A percentile compares a stretch with the other conserved stretches of the same genome.
These are phyloP conservation scores for Zostera marina DNA, from an alignment of 116 monocot genomes.

Conservation along the genomic window DNA sequence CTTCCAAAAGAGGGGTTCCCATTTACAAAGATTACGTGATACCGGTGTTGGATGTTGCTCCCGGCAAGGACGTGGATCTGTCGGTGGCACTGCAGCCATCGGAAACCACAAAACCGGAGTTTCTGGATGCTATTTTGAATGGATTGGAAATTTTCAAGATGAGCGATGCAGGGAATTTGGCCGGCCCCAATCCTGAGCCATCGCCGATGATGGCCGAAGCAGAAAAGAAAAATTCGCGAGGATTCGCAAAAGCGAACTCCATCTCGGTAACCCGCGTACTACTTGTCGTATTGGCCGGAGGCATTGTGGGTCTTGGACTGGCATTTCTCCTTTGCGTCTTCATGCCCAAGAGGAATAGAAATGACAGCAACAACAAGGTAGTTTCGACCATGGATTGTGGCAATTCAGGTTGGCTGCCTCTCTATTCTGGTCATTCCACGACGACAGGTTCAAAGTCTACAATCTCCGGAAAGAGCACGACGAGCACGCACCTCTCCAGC, in stretches of 20 bases:
- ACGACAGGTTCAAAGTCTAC: no score
- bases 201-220: slow-evolving; percentile 30
- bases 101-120: slow-evolving; percentile 28
- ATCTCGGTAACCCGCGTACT: slow-evolving; percentile 1
- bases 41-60: slow-evolving; percentile 21
- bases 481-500: no score
- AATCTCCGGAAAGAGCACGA: no score
- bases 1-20: slow-evolving; percentile 31
- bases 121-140: slow-evolving; percentile 53
- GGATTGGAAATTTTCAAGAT: slow-evolving; percentile 79
- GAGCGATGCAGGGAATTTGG: slow-evolving; percentile 37
- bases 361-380: no score
- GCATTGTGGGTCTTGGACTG: slow-evolving; percentile 13
- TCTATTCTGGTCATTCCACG: no score
- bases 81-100: slow-evolving; percentile 63
- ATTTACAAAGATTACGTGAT: slow-evolving; percentile 59
- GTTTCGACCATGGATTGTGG: no score
- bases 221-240: background rate
- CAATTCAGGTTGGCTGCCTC: no score
- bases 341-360: slow-evolving; percentile 20
- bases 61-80: slow-evolving; percentile 30
- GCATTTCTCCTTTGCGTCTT: slow-evolving; percentile 21
- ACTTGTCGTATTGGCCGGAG: slow-evolving; percentile 22
- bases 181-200: slow-evolving; percentile 46
- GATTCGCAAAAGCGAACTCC: slow-evolving; percentile 1